Evolutionary conservation across 129 eudicot genomes (phyloP), one percentile per base, ranked within the genome.

Genomic region (Silybum marianum): DNA sequence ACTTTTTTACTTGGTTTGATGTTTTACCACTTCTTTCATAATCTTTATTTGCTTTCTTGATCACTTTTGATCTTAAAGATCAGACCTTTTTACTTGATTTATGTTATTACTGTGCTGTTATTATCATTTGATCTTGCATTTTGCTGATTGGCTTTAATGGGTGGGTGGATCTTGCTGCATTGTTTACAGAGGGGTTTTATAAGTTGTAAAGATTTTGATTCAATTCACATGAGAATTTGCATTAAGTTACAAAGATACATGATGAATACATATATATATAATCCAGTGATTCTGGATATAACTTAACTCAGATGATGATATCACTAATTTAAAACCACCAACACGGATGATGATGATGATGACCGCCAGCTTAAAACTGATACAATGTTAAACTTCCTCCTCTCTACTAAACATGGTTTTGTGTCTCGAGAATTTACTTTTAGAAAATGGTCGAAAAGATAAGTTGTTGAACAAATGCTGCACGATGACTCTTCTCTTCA

Each of bases 401-500:
- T 73, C 30, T 83, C 82, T 70, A 16, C 86, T 80, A 48, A 30
- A 30, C 54, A 71, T 58, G 63, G 28, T 32, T 36, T 51, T 78
- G 67, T 69, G 67, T 63, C 63, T 71, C 9, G 78, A 24, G 78
- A 54, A 44, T 84, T 69, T 68, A 72, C 80, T 48, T 48, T 72
- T 44, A 88, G 82, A 91, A 87, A 39, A 91, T 86, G 81, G 92
- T 86, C 4, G 97, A 87, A 12, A 71, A 73, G 24, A 89, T 28
- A 44, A 91, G 86, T 73, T 87, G 86, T 44, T 89, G 93, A 70
- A 86, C 40, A 67, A 89, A 91, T 80, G 80, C 87, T 26, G 89
- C 93, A 66, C 72, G 77, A 32, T 84, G 88, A 77, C 75, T 86
- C 85, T 70, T 75, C 80, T 91, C 91, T 81, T 89, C 93, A 7